Conservation (phyloP, 768 basidiomycete genomes). For the Tremella mesenterica region DNA sequence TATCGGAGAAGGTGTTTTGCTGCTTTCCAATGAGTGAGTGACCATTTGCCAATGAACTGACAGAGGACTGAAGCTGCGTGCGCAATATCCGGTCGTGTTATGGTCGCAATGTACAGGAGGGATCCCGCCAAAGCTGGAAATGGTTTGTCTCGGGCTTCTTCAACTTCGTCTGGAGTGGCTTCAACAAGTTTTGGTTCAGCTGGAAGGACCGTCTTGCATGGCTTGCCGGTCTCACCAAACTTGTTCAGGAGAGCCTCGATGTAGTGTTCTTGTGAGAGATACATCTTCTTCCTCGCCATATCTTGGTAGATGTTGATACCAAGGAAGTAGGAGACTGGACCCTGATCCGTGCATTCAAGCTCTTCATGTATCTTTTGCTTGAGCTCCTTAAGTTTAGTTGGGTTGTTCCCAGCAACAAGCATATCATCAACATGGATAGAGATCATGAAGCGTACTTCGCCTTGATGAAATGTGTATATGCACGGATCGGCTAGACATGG, state of each 20-base stretch:
- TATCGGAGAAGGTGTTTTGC: too few relatives aligned
- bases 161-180: conserved; percentile 7
- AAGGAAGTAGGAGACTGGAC: too few relatives aligned
- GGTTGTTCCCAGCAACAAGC: conserved; percentile 3
- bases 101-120: too few relatives aligned
- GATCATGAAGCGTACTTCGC: neutral
- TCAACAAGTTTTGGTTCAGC: neutral
- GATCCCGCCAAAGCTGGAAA: too few relatives aligned
- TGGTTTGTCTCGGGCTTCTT: neutral
- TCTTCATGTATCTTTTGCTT: too few relatives aligned
- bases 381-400: neutral
- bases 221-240: conserved; percentile 1
- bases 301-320: too few relatives aligned
- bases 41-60: conserved; percentile 8
- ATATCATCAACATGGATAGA: conserved; percentile 12
- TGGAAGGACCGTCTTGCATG: conserved; percentile 5
- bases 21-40: too few relatives aligned
- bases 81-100: conserved; percentile 16
- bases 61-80: conserved; percentile 7
- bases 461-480: neutral
- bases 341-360: too few relatives aligned
- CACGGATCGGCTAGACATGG: neutral
- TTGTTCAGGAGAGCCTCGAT: neutral
- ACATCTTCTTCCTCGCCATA: too few relatives aligned
- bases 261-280: conserved; percentile 13